Evolutionary conservation across 176 grass and related monocot genomes (phyloP).

Genomic region (Dendrocalamus sinicus): DNA sequence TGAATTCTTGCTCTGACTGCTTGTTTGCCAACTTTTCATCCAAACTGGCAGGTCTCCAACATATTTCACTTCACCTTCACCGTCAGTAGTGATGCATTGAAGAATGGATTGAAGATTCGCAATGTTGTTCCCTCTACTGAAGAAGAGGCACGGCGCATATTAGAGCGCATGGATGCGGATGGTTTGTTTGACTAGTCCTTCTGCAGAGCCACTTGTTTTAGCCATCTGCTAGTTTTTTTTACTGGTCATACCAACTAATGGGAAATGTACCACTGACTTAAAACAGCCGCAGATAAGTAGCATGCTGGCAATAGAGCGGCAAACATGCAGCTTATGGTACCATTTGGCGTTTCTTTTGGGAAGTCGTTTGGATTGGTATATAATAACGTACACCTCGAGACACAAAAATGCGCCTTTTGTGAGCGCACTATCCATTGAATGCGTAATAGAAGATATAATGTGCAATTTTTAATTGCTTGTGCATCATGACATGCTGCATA

Average conservation of each 20-base stretch:
- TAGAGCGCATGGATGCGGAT: conserved; percentile 83
- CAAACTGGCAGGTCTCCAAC: conserved; percentile 73
- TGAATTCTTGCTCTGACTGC: background rate
- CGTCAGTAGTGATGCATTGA: conserved; percentile 60
- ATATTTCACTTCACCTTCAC: conserved; percentile 97
- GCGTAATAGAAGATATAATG: background rate
- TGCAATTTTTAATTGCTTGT: background rate
- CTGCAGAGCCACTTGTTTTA: background rate
- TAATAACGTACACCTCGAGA: conserved; percentile 54
- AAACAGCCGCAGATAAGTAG: conserved; percentile 32
- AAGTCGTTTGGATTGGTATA: background rate
- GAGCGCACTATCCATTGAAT: background rate
- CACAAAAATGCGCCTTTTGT: conserved; percentile 51
- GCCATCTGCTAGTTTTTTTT: background rate
- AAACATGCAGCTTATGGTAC: conserved; percentile 8
- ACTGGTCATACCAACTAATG: conserved; percentile 9
- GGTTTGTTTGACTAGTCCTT: conserved; percentile 50
- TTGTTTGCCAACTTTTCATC: conserved; percentile 11
- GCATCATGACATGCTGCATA: conserved; percentile 29
- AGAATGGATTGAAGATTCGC: conserved; percentile 74
- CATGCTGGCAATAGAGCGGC: conserved; percentile 28
- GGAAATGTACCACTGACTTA: conserved; percentile 3
- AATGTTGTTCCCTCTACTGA: conserved; percentile 94
- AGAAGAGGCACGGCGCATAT: conserved; percentile 76
- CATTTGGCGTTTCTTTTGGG: conserved; percentile 13